Evolutionary conservation across 2,329 filamentous ascomycete genomes (phyloP).

Genomic region (Aspergillus hortae): DNA sequence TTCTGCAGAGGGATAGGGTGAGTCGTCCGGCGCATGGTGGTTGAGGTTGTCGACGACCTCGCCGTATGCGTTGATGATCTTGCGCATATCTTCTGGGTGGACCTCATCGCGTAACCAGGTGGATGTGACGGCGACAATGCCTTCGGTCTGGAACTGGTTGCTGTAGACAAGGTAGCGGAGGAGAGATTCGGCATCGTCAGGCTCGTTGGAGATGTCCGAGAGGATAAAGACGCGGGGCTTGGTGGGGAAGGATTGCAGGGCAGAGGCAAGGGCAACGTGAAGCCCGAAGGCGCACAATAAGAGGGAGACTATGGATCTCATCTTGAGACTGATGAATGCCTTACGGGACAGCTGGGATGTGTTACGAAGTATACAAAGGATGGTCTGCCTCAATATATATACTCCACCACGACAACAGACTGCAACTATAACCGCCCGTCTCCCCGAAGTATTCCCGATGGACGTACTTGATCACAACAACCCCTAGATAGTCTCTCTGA

Average conservation of each 20-base stretch:
- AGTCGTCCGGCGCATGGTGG: conserved; percentile 44
- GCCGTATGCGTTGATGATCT: conserved; percentile 45
- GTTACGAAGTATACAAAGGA: too few relatives aligned
- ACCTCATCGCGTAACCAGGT: conserved; percentile 44
- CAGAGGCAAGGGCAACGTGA: neutral
- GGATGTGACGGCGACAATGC: conserved; percentile 46
- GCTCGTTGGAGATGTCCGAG: conserved; percentile 5
- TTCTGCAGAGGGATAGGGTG: conserved; percentile 40
- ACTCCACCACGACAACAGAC: neutral
- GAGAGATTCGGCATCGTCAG: conserved; percentile 20
- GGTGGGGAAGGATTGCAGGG: neutral
- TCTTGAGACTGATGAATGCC: neutral
- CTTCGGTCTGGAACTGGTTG: conserved; percentile 47
- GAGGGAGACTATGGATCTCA: neutral
- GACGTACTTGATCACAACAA: neutral
- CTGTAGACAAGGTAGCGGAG: conserved; percentile 45
- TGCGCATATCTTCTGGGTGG: conserved; percentile 42
- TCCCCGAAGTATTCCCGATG: neutral
- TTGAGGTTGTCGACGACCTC: conserved; percentile 48
- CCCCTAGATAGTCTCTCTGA: neutral
- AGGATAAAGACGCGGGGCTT: conserved; percentile 19
- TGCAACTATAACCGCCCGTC: neutral
- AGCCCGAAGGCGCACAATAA: neutral
- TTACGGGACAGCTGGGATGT: neutral
- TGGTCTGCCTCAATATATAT: neutral